Evolutionary conservation across 495 filamentous ascomycete genomes (phyloP), one percentile per base, ranked within the genome.

Genomic region (Aspergillus kassunensis): DNA sequence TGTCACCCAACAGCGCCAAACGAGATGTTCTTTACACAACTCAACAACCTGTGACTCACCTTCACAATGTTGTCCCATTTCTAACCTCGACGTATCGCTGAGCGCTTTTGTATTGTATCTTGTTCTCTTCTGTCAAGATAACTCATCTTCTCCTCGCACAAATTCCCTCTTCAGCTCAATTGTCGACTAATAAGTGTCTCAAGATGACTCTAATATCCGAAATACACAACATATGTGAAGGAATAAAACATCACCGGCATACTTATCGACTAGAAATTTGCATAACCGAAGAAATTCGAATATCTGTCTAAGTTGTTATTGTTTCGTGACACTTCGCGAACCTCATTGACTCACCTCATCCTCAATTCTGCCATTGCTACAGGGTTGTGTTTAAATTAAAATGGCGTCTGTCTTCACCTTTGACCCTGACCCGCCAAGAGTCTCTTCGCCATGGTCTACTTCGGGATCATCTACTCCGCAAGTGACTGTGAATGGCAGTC

Each of bases 391-490:
- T 44, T 24, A 15, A 23, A 15, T 30, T 11, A 53, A 1, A 20
- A 98, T 97, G 93, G 89, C 90, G 30, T 96, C 91, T 12, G 89
- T 98, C 51, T 98, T 98, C 68, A 96, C 92, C 0, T 98, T 86
- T 62, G 90, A 96, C 49, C 84, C 89, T 10, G 86, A 95, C 53
- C 88, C 92, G 30, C 88, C 89, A 4, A 75, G 89, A 68, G 87
- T 96, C 23, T 82, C 87, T 13, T 97, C 92, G 9, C 95, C 93
- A 21, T 98, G 93, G 93, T 76, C 85, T 31, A 80, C 75, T 13
- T 75, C 72, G 36, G 70, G 67, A 21, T 70, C 72, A 7, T 69
- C 67, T 30, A 76, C 72, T 13, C 71, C 75, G 8, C 67, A 68
- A 48, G 19, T 59, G 23, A 52, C 45, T 24, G 49, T 57, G 15